A percentile compares a stretch with the other conserved stretches of the same genome.
phyloP scores from a whole-genome alignment of 106 monocot species.

The Acanthochlamys bracteata region DNA sequence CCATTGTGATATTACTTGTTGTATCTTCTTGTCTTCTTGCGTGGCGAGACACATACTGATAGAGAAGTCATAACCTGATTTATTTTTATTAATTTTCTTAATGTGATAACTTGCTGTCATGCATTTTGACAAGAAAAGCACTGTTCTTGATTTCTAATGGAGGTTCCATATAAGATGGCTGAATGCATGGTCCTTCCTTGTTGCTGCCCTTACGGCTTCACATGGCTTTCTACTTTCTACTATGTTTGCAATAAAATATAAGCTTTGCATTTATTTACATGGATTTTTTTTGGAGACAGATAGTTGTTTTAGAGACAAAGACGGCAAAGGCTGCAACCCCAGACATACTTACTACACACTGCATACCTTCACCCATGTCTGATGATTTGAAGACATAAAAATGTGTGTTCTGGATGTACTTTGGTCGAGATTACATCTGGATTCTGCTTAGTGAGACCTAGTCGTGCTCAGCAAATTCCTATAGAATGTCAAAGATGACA shows the following conservation, averaged over 20 bases:
- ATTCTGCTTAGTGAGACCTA: not conserved
- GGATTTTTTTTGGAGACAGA: slow-evolving; percentile 27
- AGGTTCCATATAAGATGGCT: too few species aligned
- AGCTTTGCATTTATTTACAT: not conserved
- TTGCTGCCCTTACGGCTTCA: not conserved
- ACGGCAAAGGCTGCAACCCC: slow-evolving; percentile 76
- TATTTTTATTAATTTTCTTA: too few species aligned
- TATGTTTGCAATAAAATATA: not conserved
- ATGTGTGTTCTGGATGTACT: not conserved
- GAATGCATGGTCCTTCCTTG: too few species aligned
- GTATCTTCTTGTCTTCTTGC: too few species aligned
- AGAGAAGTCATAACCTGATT: too few species aligned
- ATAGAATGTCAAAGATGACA: not conserved
- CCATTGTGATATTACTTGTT: too few species aligned
- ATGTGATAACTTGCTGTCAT: too few species aligned
- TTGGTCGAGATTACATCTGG: not conserved
- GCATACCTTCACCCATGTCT: slow-evolving; percentile 85
- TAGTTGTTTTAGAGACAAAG: slow-evolving; percentile 73
- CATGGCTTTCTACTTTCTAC: not conserved
- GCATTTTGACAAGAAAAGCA: too few species aligned
- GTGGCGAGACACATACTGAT: too few species aligned
- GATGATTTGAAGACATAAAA: slow-evolving; percentile 61
- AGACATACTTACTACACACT: slow-evolving; percentile 83
- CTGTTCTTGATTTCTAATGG: too few species aligned
- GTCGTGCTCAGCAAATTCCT: not conserved